Percentiles rank a stretch among this genome's conserved stretches.
These are phyloP conservation scores for Avena atlantica DNA, from an alignment of 176 grass and related monocot species.

Conservation along the genomic window DNA sequence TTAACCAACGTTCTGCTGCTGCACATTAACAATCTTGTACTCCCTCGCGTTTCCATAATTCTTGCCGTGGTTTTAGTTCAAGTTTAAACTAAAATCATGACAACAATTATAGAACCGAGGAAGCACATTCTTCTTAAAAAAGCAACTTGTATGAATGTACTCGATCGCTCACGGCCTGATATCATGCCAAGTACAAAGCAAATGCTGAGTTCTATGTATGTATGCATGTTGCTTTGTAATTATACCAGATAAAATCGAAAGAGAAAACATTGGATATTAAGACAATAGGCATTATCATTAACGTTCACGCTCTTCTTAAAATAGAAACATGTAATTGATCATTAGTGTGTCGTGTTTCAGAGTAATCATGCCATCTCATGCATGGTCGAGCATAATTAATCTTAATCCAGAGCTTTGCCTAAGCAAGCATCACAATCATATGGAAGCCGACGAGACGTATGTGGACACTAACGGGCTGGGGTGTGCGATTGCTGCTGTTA, in stretches of 20 bases:
- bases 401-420: constrained; percentile 44
- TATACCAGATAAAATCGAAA: too few species aligned
- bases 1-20: neutral
- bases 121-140: neutral
- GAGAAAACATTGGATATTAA: neutral
- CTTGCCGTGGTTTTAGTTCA: too few species aligned
- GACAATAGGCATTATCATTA: neutral
- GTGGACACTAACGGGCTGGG: constrained; percentile 28
- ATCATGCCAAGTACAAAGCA: constrained; percentile 14
- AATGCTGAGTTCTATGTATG: neutral
- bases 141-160: neutral
- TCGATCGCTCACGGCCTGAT: neutral
- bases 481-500: constrained; percentile 40
- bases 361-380: constrained; percentile 48
- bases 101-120: too few species aligned
- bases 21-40: neutral
- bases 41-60: too few species aligned
- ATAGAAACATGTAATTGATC: neutral
- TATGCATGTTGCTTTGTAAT: neutral
- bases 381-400: constrained; percentile 42
- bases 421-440: constrained; percentile 47
- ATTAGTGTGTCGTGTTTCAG: constrained; percentile 32
- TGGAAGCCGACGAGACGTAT: constrained; percentile 33
- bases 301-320: neutral
- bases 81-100: too few species aligned